Evolutionary conservation across 371 early-diverging fungal species (phyloP).

Genomic region (Saksenaea oblongispora): DNA sequence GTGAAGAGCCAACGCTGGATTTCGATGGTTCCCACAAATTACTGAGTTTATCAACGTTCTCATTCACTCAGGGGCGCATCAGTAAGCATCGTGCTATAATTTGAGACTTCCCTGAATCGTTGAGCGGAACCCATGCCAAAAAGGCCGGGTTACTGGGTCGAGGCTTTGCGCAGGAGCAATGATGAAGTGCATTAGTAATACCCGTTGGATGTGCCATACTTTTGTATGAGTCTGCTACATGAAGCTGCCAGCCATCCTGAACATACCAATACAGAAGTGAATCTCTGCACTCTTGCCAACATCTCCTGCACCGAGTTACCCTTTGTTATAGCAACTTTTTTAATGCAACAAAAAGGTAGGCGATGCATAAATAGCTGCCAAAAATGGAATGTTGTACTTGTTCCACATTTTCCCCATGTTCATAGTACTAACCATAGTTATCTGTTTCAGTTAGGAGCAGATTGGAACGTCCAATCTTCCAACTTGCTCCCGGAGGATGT

Average conservation of each 20-base stretch:
- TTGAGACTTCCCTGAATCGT: conserved; percentile 30
- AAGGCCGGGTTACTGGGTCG: conserved; percentile 13
- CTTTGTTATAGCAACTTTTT: conserved; percentile 39
- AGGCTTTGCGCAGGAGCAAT: conserved; percentile 33
- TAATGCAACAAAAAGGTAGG: conserved; percentile 65
- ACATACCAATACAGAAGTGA: conserved; percentile 57
- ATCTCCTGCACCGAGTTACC: conserved; percentile 54
- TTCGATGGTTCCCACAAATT: conserved; percentile 65
- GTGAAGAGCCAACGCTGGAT: conserved; percentile 12
- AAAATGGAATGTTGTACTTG: conserved; percentile 67
- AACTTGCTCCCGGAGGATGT: conserved; percentile 64
- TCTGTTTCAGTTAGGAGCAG: conserved; percentile 64
- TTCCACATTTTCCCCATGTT: conserved; percentile 41
- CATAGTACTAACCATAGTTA: conserved; percentile 68
- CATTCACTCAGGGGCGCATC: conserved; percentile 59
- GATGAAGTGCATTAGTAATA: conserved; percentile 43
- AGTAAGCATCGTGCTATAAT: conserved; percentile 70
- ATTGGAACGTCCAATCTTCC: conserved; percentile 52
- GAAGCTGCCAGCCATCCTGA: conserved; percentile 49
- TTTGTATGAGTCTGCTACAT: conserved; percentile 46
- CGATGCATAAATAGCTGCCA: conserved; percentile 74
- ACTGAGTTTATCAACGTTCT: conserved; percentile 75
- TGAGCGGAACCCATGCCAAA: conserved; percentile 33
- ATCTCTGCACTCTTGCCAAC: conserved; percentile 44
- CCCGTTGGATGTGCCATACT: conserved; percentile 41